Conservation (phyloP, 192 early-diverging fungal species). For the Helicostylum pulchrum region DNA sequence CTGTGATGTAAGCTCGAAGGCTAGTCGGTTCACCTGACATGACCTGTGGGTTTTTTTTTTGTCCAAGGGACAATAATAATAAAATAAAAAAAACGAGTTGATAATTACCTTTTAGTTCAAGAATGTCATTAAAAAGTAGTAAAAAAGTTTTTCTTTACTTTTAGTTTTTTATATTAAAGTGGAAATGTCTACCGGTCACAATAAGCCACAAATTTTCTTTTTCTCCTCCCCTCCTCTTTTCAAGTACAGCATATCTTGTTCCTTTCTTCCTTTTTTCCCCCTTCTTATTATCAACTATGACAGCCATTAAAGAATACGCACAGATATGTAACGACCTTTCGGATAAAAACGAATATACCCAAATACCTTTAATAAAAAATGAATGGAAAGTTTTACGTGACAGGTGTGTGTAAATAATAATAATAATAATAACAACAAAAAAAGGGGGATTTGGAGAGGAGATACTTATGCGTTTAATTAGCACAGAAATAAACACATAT, state of each 20-base stretch:
- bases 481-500: not conserved
- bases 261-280: no score
- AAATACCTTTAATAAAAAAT: no score
- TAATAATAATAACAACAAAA: not conserved
- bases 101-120: conserved; percentile 1
- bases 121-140: not conserved
- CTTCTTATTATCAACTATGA: no score
- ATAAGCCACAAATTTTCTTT: not conserved
- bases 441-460: not conserved
- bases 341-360: no score
- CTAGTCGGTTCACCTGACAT: conserved; percentile 27
- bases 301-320: no score
- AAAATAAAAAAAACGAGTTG: conserved; percentile 5
- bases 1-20: conserved; percentile 4
- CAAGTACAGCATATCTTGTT: no score
- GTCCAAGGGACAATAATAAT: not conserved
- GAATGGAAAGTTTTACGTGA: no score
- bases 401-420: not conserved
- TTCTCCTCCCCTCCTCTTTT: not conserved
- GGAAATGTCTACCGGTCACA: not conserved
- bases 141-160: not conserved
- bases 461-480: not conserved
- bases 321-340: no score
- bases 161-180: no score
- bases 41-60: conserved; percentile 19